These are phyloP conservation scores for Metschnikowia colocasiae DNA, from an alignment of 805 yeast genomes.

Conservation along the genomic window DNA sequence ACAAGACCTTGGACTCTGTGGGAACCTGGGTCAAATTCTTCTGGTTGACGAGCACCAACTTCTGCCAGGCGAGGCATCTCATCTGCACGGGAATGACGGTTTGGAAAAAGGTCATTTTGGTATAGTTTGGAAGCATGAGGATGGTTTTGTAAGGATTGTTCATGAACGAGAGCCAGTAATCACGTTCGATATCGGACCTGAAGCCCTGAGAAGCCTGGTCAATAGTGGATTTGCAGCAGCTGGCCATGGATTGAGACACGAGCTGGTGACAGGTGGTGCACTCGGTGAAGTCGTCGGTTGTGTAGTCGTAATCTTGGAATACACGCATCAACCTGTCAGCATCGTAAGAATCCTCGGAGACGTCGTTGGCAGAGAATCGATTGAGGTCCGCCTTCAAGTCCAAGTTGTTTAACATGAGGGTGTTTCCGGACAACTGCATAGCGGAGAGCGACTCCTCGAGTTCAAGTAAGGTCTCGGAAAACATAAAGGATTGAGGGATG, in stretches of 20 bases:
- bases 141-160: constrained; percentile 43
- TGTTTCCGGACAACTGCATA: constrained; percentile 11
- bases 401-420: constrained; percentile 17
- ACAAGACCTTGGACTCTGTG: constrained; percentile 31
- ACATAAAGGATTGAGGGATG: constrained; percentile 6
- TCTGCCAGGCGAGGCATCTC: constrained; percentile 45
- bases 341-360: constrained; percentile 2
- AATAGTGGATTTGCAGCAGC: constrained; percentile 11
- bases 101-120: constrained; percentile 40
- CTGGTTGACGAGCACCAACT: constrained; percentile 29
- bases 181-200: constrained; percentile 25
- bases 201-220: constrained; percentile 8
- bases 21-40: constrained; percentile 30
- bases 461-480: constrained; percentile 18
- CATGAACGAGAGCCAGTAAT: constrained; percentile 45
- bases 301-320: constrained; percentile 13
- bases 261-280: constrained; percentile 12
- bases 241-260: constrained; percentile 3
- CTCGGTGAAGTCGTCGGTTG: constrained; percentile 11
- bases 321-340: constrained; percentile 3
- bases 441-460: constrained; percentile 19
- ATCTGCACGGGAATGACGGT: constrained; percentile 45
- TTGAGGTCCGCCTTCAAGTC: constrained; percentile 20
- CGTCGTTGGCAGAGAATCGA: constrained; percentile 10
- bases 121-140: constrained; percentile 45